A percentile compares a stretch with the other conserved stretches of the same genome.
These are phyloP conservation scores for Fusarium coicis DNA, from an alignment of 2,329 filamentous ascomycete genomes.

Conservation along the genomic window DNA sequence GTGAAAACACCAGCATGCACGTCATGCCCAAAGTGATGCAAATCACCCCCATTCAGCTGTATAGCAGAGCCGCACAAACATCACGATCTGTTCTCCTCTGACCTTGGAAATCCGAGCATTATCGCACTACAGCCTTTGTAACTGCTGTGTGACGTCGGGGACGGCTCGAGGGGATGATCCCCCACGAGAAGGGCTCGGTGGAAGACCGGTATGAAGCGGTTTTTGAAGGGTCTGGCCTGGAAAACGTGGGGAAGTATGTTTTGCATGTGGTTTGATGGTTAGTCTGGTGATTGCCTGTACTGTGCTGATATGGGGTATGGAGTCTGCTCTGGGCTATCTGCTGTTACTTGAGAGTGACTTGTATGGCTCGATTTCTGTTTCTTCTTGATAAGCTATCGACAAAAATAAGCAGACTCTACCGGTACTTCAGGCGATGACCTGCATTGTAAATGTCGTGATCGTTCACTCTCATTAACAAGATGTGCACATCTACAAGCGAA, in stretches of 20 bases:
- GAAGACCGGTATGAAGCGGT: slow-evolving; percentile 18
- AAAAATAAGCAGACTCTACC: neutral
- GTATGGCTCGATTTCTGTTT: neutral
- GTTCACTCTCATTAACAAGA: neutral
- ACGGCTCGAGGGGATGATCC: slow-evolving; percentile 11
- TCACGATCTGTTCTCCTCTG: neutral
- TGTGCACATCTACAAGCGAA: slow-evolving; percentile 4
- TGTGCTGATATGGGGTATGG: slow-evolving; percentile 8
- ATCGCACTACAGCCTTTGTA: neutral
- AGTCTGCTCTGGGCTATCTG: neutral
- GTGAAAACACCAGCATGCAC: slow-evolving; percentile 4
- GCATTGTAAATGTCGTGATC: neutral
- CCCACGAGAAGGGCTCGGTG: slow-evolving; percentile 19
- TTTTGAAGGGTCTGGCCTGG: slow-evolving; percentile 1
- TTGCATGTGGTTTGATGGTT: slow-evolving; percentile 14
- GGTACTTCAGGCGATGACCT: neutral
- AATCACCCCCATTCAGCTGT: neutral
- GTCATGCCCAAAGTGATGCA: neutral
- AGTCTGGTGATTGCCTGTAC: slow-evolving; percentile 7
- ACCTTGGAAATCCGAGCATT: neutral
- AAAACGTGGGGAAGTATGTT: slow-evolving; percentile 26
- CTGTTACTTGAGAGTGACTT: neutral
- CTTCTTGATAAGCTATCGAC: neutral
- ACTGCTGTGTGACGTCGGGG: slow-evolving; percentile 13
- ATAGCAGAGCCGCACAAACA: slow-evolving; percentile 10